Base-by-base conservation (phyloP, 2,329 filamentous ascomycete genomes). In the Penicillium sp. region DNA sequence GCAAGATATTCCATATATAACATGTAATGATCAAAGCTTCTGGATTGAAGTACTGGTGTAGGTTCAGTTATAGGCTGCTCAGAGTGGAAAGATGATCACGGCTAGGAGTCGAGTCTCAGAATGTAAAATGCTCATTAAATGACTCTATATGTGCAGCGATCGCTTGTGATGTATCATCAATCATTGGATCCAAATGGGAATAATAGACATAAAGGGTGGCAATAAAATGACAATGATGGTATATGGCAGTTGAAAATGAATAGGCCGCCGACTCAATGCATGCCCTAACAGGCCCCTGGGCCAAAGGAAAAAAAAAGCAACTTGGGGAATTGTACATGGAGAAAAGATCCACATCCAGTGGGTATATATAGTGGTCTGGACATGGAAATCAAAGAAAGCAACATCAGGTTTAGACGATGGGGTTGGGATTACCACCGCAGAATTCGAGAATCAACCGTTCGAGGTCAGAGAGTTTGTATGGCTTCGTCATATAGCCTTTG, bases 401-500 rank as follows among this genome's bases (percentile, higher is more conserved):
- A 29, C 31, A 43, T 28, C 10, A 24, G 24, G 12, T 41, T 52
- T 32, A 44, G 33, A 37, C 21, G 7, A 41, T 19, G 12, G 45
- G 15, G 10, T 55, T 33, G 48, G 43, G 24, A 46, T 45, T 47
- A 51, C 54, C 54, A 35, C 61, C 64, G 55, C 72, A 75, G 52
- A 74, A 75, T 49, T 73, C 72, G 32, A 72, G 58, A 43, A 84
- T 82, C 59, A 84, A 65, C 52, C 77, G 73, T 65, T 83, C 79
- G 57, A 84, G 68, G 64, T 84, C 81, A 48, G 75, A 66, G 48
- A 83, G 69, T 62, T 81, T 81, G 64, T 82, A 84, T 7, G 82
- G 82, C 62, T 85, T 85, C 34, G 80, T 82, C 74, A 85, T 79
- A 58, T 83, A 83, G 2, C 82, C 82, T 61, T 79, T 80, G 75